phyloP scores from a whole-genome alignment of 257 asterid genomes.

The Solanum lycopersicoides region DNA sequence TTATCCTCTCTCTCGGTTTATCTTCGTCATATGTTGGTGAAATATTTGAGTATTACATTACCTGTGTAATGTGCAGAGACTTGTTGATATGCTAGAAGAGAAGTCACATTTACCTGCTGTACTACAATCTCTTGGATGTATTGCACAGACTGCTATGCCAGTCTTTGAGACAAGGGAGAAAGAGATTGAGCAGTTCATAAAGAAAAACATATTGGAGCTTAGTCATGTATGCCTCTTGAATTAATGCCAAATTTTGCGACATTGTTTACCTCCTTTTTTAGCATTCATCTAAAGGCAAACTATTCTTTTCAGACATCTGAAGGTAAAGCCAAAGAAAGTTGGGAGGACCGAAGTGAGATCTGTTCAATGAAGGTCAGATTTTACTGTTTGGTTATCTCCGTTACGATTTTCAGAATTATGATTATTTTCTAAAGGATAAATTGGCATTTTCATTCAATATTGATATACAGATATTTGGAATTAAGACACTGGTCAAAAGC shows the following conservation, averaged over 20 bases:
- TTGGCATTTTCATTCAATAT: not conserved
- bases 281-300: slow-evolving; percentile 1
- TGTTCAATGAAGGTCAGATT: slow-evolving; percentile 75
- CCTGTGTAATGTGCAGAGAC: slow-evolving; percentile 46
- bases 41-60: not conserved
- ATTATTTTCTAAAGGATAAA: not conserved
- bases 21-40: not conserved
- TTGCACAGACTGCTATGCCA: slow-evolving; percentile 97
- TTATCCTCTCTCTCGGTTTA: not conserved
- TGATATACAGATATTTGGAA: slow-evolving; percentile 68
- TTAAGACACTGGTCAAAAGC: slow-evolving; percentile 93
- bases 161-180: slow-evolving; percentile 95
- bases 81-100: slow-evolving; percentile 92
- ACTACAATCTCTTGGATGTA: slow-evolving; percentile 95
- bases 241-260: not conserved
- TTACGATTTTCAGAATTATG: not conserved
- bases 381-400: not conserved
- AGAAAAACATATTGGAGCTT: slow-evolving; percentile 58
- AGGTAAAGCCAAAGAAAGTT: slow-evolving; percentile 44
- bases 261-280: not conserved
- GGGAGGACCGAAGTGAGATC: slow-evolving; percentile 89
- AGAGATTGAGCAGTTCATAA: slow-evolving; percentile 75
- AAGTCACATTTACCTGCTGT: slow-evolving; percentile 92
- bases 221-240: slow-evolving; percentile 50
- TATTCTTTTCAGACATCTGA: slow-evolving; percentile 41